These are phyloP conservation scores for Pseudopyricularia javanii DNA, from an alignment of 2,329 filamentous ascomycete species.

Conservation along the genomic window DNA sequence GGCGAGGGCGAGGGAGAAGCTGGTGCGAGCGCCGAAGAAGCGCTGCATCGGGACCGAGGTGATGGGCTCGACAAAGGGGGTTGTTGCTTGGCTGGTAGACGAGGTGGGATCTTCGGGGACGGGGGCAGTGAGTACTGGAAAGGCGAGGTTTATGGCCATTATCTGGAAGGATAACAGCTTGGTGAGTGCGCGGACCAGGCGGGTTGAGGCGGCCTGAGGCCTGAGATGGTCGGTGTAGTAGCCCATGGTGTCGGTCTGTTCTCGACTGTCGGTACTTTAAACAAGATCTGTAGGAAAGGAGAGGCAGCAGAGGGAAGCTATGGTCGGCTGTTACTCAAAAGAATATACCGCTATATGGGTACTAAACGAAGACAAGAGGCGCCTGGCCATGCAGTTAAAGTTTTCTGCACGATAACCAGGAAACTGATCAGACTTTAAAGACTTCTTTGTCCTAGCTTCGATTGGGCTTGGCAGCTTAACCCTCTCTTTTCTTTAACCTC, in stretches of 20 bases:
- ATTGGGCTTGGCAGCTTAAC: too few relatives aligned
- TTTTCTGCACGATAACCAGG: too few relatives aligned
- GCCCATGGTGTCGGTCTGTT: neutral
- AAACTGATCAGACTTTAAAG: too few relatives aligned
- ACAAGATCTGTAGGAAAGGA: too few relatives aligned
- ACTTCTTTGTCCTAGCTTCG: too few relatives aligned
- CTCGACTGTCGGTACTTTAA: too few relatives aligned
- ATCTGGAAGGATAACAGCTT: neutral
- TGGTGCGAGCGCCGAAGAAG: constrained; percentile 24
- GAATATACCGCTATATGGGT: too few relatives aligned
- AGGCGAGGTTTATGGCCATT: neutral
- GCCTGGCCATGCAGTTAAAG: too few relatives aligned
- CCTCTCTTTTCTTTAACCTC: too few relatives aligned
- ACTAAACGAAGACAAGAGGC: too few relatives aligned
- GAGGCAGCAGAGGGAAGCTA: too few relatives aligned
- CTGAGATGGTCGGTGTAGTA: neutral
- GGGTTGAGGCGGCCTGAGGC: neutral
- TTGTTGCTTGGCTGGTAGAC: constrained; percentile 1
- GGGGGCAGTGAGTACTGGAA: neutral
- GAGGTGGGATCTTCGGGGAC: neutral
- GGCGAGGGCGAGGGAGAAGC: constrained; percentile 28
- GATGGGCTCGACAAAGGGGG: constrained; percentile 17
- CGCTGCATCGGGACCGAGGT: constrained; percentile 22
- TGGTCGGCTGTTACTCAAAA: too few relatives aligned
- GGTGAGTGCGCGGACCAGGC: neutral